These are phyloP conservation scores for Coprinopsis marcescibilis DNA, from an alignment of 768 basidiomycete species.

Conservation along the genomic window DNA sequence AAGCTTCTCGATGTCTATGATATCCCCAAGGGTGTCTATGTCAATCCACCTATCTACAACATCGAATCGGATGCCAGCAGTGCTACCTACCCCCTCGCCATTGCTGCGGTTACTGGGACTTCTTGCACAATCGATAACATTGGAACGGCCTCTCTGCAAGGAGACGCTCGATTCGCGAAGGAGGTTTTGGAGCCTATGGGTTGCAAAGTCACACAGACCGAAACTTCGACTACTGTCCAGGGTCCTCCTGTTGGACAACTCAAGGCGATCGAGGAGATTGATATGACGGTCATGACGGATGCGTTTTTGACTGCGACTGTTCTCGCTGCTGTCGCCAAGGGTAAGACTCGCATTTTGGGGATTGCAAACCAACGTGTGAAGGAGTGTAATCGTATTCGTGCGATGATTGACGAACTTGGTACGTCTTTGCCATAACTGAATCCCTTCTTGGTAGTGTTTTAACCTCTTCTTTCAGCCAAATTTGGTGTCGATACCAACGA, in stretches of 20 bases:
- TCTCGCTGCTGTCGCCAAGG: slow-evolving; percentile 72
- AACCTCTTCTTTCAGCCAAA: slow-evolving; percentile 52
- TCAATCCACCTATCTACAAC: slow-evolving; percentile 73
- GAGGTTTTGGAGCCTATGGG: slow-evolving; percentile 95
- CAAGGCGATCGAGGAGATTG: slow-evolving; percentile 77
- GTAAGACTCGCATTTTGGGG: slow-evolving; percentile 79
- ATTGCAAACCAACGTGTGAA: slow-evolving; percentile 99
- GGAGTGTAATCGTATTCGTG: slow-evolving; percentile 94
- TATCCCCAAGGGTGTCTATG: slow-evolving; percentile 77
- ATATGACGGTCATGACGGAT: slow-evolving; percentile 99
- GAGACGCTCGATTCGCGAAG: slow-evolving; percentile 95
- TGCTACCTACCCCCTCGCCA: slow-evolving; percentile 94
- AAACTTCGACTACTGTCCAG: slow-evolving; percentile 82
- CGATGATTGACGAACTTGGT: slow-evolving; percentile 97
- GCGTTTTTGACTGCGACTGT: slow-evolving; percentile 96
- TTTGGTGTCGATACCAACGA: slow-evolving; percentile 92
- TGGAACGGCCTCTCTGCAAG: slow-evolving; percentile 85
- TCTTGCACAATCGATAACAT: slow-evolving; percentile 92
- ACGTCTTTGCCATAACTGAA: slow-evolving; percentile 18
- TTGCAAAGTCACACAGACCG: slow-evolving; percentile 84
- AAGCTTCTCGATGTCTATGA: slow-evolving; percentile 73
- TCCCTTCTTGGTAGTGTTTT: background rate
- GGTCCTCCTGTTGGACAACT: slow-evolving; percentile 82
- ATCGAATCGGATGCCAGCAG: slow-evolving; percentile 95
- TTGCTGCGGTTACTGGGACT: slow-evolving; percentile 97